A percentile compares a stretch with the other conserved stretches of the same genome.
Evolutionary conservation across 305 asterid genomes (phyloP).

Genomic region (Striga hermonthica): DNA sequence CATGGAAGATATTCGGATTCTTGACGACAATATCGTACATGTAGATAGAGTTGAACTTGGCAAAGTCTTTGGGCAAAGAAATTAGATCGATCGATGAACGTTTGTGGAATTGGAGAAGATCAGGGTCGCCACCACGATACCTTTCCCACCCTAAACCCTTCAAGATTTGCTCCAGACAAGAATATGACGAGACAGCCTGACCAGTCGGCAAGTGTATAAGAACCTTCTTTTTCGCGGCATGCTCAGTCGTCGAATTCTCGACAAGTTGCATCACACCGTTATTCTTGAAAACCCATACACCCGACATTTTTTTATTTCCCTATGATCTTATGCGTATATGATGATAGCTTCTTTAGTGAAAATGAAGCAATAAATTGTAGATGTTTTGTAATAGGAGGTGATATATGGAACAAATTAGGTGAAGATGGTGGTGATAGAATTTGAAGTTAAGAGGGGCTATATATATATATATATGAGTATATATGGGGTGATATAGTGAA

Average conservation of each 20-base stretch:
- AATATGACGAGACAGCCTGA: slow-evolving; percentile 61
- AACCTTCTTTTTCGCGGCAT: slow-evolving; percentile 46
- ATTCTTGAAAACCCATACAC: slow-evolving; percentile 84
- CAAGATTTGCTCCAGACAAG: slow-evolving; percentile 53
- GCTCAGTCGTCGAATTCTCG: slow-evolving; percentile 46
- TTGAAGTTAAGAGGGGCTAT: slow-evolving; percentile 37
- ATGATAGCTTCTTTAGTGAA: too few relatives aligned
- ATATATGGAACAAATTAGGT: too few relatives aligned
- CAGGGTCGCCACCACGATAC: slow-evolving; percentile 66
- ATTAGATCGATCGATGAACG: slow-evolving; percentile 74
- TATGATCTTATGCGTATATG: too few relatives aligned
- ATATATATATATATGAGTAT: slow-evolving; percentile 32
- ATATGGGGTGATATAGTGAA: too few relatives aligned
- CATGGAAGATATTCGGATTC: slow-evolving; percentile 82
- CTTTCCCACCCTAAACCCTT: slow-evolving; percentile 77
- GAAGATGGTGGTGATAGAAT: not conserved
- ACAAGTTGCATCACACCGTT: slow-evolving; percentile 76
- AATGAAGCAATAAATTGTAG: too few relatives aligned
- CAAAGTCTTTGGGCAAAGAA: slow-evolving; percentile 67
- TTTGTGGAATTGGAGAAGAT: slow-evolving; percentile 73
- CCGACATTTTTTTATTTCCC: slow-evolving; percentile 46
- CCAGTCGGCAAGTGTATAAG: slow-evolving; percentile 68
- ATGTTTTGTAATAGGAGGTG: slow-evolving; percentile 1
- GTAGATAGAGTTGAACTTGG: slow-evolving; percentile 67
- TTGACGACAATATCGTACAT: slow-evolving; percentile 91